Percentiles rank a stretch among this genome's conserved stretches.
These are phyloP conservation scores for Opeltia flavorubescens DNA, from an alignment of 495 filamentous ascomycete species.

Conservation along the genomic window DNA sequence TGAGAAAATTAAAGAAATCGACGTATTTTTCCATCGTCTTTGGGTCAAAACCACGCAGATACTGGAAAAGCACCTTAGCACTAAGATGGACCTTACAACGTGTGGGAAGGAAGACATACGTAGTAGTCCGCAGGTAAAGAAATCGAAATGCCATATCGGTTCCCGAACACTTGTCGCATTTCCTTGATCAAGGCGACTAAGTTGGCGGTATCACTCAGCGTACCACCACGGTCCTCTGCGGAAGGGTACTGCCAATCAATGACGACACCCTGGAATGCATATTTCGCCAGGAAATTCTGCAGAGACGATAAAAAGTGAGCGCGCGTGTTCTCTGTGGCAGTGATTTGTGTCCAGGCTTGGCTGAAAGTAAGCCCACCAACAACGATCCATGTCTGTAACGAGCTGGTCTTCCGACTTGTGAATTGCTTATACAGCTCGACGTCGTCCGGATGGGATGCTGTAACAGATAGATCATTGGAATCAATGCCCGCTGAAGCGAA, in stretches of 20 bases:
- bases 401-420: background rate
- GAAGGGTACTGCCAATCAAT: conserved; percentile 44
- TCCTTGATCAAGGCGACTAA: conserved; percentile 28
- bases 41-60: conserved; percentile 27
- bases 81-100: too few species aligned
- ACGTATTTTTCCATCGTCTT: conserved; percentile 24
- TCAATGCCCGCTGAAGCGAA: background rate
- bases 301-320: conserved; percentile 27
- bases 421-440: background rate
- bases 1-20: conserved; percentile 37
- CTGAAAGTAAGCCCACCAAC: background rate
- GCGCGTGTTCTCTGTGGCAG: background rate
- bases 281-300: conserved; percentile 26
- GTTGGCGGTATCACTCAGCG: conserved; percentile 24
- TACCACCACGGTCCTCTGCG: conserved; percentile 24
- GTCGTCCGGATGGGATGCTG: background rate
- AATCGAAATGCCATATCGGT: conserved; percentile 14
- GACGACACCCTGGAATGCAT: conserved; percentile 41
- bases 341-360: background rate
- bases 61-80: too few species aligned
- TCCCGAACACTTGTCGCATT: conserved; percentile 15
- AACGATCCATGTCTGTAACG: background rate
- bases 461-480: background rate
- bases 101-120: too few species aligned
- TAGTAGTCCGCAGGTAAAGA: background rate